A percentile compares a stretch with the other conserved stretches of the same genome.
These are phyloP conservation scores for Syzygium jambos DNA, from an alignment of 345 rosid genomes.

Conservation along the genomic window DNA sequence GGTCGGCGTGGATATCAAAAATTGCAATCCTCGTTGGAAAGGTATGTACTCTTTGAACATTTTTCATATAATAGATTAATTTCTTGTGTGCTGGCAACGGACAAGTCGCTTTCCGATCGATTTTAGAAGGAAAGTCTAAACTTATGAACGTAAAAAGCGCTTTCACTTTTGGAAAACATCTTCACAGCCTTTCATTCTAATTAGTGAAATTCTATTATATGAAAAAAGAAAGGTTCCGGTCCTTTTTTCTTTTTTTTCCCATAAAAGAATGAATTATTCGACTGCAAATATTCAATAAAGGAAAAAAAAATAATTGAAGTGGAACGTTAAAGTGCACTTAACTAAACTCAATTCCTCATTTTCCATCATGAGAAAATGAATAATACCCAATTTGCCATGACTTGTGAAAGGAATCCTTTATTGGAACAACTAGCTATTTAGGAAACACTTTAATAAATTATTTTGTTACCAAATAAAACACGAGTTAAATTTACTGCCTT, in stretches of 20 bases:
- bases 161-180: background rate
- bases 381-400: background rate
- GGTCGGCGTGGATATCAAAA: background rate
- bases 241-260: background rate
- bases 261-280: background rate
- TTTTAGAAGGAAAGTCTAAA: background rate
- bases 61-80: background rate
- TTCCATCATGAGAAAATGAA: background rate
- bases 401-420: background rate
- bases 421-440: background rate
- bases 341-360: background rate
- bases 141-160: background rate
- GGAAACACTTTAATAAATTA: background rate
- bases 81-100: rapidly evolving
- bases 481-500: background rate
- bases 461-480: background rate
- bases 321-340: background rate
- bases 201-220: background rate
- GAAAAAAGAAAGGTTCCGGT: background rate
- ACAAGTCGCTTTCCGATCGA: background rate
- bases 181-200: background rate
- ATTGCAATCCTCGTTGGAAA: background rate
- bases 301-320: background rate
- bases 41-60: background rate
- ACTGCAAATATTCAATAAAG: background rate